Percentiles rank a stretch among this genome's conserved stretches.
These are phyloP conservation scores for Scutellaria barbata DNA, from an alignment of 257 asterid species.

Conservation along the genomic window DNA sequence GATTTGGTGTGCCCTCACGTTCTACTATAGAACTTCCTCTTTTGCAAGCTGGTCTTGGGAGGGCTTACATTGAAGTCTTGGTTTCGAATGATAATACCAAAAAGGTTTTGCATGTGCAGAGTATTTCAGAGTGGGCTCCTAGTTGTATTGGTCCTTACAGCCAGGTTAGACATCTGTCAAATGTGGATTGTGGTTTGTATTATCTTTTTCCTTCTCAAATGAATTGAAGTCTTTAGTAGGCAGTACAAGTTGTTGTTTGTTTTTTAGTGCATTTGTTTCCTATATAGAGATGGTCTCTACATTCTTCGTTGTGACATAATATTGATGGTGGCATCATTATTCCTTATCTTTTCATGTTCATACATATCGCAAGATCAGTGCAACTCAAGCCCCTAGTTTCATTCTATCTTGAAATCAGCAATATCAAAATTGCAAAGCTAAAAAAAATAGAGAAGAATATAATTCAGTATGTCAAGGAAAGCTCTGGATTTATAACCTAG, in stretches of 20 bases:
- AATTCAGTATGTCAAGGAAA: not conserved
- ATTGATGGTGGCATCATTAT: not conserved
- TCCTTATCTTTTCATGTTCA: not conserved
- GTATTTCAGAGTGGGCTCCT: conserved; percentile 99
- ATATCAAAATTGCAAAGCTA: not conserved
- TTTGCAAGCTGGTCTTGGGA: conserved; percentile 77
- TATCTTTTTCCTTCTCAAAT: conserved; percentile 12
- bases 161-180: conserved; percentile 63
- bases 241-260: conserved; percentile 11
- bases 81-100: conserved; percentile 71
- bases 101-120: conserved; percentile 93
- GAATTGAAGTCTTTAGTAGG: conserved; percentile 7
- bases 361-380: conserved; percentile 18
- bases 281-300: conserved; percentile 6
- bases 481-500: not conserved
- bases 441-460: not conserved
- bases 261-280: not conserved
- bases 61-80: conserved; percentile 84
- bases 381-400: conserved; percentile 25
- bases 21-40: conserved; percentile 95
- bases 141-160: conserved; percentile 99
- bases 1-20: conserved; percentile 94
- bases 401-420: not conserved
- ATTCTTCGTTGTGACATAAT: not conserved
- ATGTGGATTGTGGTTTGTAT: conserved; percentile 14